Evolutionary conservation across 441 rosid genomes (phyloP), one percentile per base, ranked within the genome.

Genomic region (Bocquillonia castaneifolia): DNA sequence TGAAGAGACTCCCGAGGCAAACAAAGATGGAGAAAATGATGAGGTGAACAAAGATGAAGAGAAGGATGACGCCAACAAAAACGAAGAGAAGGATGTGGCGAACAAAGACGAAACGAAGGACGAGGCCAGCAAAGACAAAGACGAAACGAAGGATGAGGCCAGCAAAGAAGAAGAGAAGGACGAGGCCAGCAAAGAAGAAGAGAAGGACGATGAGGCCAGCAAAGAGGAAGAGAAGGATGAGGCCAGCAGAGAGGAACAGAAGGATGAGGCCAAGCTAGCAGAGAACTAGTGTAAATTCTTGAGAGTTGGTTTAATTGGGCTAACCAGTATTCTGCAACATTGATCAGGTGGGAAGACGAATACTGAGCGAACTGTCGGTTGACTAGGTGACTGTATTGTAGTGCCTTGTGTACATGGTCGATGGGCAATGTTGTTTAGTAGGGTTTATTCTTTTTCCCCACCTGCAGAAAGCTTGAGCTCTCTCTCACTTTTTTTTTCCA

Each of bases 391-490:
- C 68, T 67, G 59, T 54, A 67, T 69, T 54, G 47, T 50, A 58
- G 74, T 34, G 79, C 72, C 72, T 45, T 45, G 1, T 70, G 78
- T 72, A 70, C 61, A 73, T 54, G 53, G 45, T 53, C 72, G 36
- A 53, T 63, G 67, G 80, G 71, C 72, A 58, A 54, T 67, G 77
- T 69, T 74, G 59, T 68, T 42, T 54, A 68, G 66, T 45, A 67
- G 71, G 74, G 42, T 53, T 31, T 70, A 79, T 79, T 79, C 73
- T 73, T 77, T 76, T 64, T 64, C 63, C 74, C 70, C 40, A 52
- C 61, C 48, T 39, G 59, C 53, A 65, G 63, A 52, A 70, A 63
- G 68, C 32, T 29, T 66, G 59, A 31, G 44, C 70, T 65, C 29
- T 47, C 67, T 51, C 36, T 32, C 25, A 3, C 56, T 37, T 56